These are phyloP conservation scores for Salix viminalis DNA, from an alignment of 345 rosid species.

Conservation along the genomic window DNA sequence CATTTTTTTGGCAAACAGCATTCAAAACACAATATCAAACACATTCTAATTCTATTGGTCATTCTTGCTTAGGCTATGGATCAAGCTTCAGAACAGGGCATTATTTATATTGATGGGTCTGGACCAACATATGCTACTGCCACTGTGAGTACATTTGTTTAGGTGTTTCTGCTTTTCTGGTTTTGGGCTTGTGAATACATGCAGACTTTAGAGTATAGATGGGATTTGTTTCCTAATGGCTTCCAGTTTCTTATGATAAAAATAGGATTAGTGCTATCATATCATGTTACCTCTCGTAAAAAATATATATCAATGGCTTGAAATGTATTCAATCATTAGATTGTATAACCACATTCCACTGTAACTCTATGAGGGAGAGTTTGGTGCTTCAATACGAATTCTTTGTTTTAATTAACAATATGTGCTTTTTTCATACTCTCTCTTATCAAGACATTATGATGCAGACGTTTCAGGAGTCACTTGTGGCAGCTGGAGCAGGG, in stretches of 20 bases:
- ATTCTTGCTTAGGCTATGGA: constrained; percentile 70
- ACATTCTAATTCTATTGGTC: neutral
- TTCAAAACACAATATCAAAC: too few relatives aligned
- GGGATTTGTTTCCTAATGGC: too few relatives aligned
- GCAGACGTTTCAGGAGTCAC: constrained; percentile 92
- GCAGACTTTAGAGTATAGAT: neutral
- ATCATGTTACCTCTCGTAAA: too few relatives aligned
- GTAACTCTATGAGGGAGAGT: neutral
- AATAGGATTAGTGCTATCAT: too few relatives aligned
- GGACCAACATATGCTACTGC: constrained; percentile 96
- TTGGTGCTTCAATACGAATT: too few relatives aligned
- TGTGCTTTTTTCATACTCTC: neutral
- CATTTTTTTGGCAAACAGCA: too few relatives aligned
- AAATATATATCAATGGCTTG: neutral
- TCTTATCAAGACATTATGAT: constrained; percentile 13
- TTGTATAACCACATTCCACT: neutral
- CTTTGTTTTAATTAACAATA: neutral
- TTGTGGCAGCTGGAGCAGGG: constrained; percentile 94
- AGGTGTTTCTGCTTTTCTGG: constrained; percentile 3
- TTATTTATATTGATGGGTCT: constrained; percentile 71
- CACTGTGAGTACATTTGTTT: constrained; percentile 44
- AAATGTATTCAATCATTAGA: neutral
- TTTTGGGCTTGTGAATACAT: constrained; percentile 10
- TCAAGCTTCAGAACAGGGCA: constrained; percentile 60
- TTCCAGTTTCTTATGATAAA: too few relatives aligned